A percentile compares a stretch with the other conserved stretches of the same genome.
Conservation (phyloP, 495 filamentous ascomycete species). For the Lepraria neglecta region DNA sequence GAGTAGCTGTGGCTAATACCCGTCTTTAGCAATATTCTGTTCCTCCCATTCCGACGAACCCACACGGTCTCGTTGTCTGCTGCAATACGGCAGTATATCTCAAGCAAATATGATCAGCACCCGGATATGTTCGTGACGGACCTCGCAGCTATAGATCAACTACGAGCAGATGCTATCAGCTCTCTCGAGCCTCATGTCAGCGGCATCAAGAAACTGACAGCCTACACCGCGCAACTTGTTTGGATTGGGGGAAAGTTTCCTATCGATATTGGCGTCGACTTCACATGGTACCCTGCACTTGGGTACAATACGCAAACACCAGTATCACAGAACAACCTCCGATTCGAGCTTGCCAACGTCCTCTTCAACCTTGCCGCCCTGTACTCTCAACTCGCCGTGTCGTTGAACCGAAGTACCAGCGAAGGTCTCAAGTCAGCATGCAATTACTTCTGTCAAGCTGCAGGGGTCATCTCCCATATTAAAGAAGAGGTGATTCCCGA, state of each 20-base stretch:
- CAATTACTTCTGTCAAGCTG: constrained; percentile 85
- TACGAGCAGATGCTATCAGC: constrained; percentile 76
- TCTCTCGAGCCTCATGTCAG: constrained; percentile 85
- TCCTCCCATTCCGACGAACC: constrained; percentile 83
- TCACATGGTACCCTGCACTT: constrained; percentile 89
- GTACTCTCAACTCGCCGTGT: constrained; percentile 85
- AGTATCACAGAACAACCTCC: constrained; percentile 83
- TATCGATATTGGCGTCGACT: constrained; percentile 92
- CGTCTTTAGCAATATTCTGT: constrained; percentile 43
- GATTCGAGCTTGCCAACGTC: constrained; percentile 91
- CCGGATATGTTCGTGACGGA: constrained; percentile 95
- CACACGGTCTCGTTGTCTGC: constrained; percentile 65
- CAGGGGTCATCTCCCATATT: constrained; percentile 76
- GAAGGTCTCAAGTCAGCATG: constrained; percentile 85
- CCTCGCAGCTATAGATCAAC: constrained; percentile 74
- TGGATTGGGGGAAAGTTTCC: constrained; percentile 96
- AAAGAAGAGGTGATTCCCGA: constrained; percentile 76
- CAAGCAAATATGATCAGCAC: constrained; percentile 97
- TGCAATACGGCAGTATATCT: constrained; percentile 94
- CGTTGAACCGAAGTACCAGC: constrained; percentile 68
- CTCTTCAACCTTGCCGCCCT: constrained; percentile 88
- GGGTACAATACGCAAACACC: constrained; percentile 81
- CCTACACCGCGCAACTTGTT: constrained; percentile 86
- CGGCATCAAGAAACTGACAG: constrained; percentile 77
- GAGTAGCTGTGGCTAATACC: background rate